Percentiles rank a stretch among this genome's conserved stretches.
Evolutionary conservation across 2,329 filamentous ascomycete species (phyloP).

Genomic region (Pyrenochaeta sp.): DNA sequence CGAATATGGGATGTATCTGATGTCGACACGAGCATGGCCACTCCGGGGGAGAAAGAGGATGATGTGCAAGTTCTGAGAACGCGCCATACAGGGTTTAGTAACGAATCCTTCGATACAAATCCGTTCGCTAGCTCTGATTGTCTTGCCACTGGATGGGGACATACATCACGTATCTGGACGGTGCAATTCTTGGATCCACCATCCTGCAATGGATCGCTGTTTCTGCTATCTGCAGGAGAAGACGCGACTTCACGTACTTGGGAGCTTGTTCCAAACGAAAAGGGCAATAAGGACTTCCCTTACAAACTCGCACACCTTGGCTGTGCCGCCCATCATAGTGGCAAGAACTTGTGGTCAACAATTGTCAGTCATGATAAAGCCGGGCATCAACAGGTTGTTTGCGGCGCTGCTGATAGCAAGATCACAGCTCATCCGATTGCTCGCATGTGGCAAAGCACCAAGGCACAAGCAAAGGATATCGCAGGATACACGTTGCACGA

Average conservation of each 20-base stretch:
- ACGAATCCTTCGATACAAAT: constrained; percentile 35
- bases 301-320: constrained; percentile 61
- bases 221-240: constrained; percentile 81
- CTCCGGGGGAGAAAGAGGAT: constrained; percentile 31
- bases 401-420: constrained; percentile 83
- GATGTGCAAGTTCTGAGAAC: constrained; percentile 32
- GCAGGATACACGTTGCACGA: constrained; percentile 39
- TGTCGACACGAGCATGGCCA: constrained; percentile 13
- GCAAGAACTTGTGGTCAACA: constrained; percentile 89
- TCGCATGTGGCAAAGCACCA: not conserved
- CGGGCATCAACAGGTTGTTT: constrained; percentile 25
- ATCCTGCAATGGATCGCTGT: constrained; percentile 48
- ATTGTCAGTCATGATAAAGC: constrained; percentile 10
- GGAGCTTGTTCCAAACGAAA: constrained; percentile 49
- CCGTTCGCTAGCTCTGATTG: constrained; percentile 41
- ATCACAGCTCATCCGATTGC: constrained; percentile 48
- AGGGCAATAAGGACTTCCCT: constrained; percentile 5
- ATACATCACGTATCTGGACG: constrained; percentile 89
- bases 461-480: constrained; percentile 3
- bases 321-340: constrained; percentile 72
- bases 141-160: constrained; percentile 81
- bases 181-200: constrained; percentile 68
- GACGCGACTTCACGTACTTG: constrained; percentile 81
- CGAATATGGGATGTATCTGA: constrained; percentile 84
- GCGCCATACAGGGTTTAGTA: constrained; percentile 57